Conservation (phyloP, 495 filamentous ascomycete genomes). For the Chaetomium tenue region DNA sequence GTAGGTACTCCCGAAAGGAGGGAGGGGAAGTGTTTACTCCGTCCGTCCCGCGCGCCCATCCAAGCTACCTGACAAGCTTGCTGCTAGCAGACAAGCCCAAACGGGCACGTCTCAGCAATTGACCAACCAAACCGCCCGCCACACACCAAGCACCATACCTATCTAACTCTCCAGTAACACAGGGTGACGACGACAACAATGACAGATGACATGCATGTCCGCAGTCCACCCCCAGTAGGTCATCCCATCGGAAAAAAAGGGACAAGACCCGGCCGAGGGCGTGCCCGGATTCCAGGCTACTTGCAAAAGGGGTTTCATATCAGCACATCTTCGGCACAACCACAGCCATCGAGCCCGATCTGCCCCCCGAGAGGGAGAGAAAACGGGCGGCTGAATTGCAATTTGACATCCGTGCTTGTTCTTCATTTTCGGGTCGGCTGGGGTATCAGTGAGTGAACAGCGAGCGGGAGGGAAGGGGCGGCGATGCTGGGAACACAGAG, state of each 20-base stretch:
- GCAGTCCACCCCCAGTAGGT: constrained; percentile 36
- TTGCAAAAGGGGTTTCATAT: constrained; percentile 45
- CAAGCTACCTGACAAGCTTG: too few relatives aligned
- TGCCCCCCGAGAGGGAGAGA: neutral
- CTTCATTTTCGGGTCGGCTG: too few relatives aligned
- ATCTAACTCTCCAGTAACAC: too few relatives aligned
- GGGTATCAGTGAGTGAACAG: too few relatives aligned
- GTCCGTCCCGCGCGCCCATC: too few relatives aligned
- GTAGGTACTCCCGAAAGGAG: too few relatives aligned
- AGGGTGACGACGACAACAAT: too few relatives aligned
- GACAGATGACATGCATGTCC: constrained; percentile 25
- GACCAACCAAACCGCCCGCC: neutral
- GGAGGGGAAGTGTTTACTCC: too few relatives aligned
- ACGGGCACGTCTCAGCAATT: neutral
- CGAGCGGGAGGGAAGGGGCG: neutral
- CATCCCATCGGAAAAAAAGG: constrained; percentile 5
- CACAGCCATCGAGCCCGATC: constrained; percentile 62
- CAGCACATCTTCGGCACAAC: constrained; percentile 87
- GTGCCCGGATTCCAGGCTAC: constrained; percentile 45
- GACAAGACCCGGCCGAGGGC: constrained; percentile 24
- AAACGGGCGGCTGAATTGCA: constrained; percentile 68
- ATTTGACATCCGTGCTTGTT: constrained; percentile 99
- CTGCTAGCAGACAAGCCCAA: neutral
- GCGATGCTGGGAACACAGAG: neutral
- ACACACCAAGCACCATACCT: too few relatives aligned